These are phyloP conservation scores for Naganishia vaughanmartiniae DNA, from an alignment of 768 basidiomycete species.

Conservation along the genomic window DNA sequence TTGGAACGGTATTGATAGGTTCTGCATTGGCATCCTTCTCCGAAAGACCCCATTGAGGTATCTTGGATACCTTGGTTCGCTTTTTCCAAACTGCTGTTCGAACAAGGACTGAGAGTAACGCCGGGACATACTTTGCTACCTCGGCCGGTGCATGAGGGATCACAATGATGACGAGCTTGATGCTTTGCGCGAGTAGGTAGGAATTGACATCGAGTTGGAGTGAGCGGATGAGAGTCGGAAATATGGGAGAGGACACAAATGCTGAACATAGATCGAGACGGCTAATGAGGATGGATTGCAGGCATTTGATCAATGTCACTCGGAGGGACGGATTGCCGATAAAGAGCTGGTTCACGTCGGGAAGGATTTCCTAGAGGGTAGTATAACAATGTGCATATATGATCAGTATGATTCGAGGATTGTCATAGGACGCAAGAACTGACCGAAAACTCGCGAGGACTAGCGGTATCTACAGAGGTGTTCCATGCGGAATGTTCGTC, in stretches of 20 bases:
- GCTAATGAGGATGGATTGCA: not conserved
- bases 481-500: slow-evolving; percentile 6
- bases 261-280: not conserved
- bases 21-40: not conserved
- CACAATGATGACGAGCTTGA: slow-evolving; percentile 4
- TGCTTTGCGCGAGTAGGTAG: not conserved
- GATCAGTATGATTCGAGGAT: not conserved
- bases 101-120: not conserved
- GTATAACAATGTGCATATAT: not conserved
- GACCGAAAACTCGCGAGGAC: not conserved
- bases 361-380: not conserved
- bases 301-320: slow-evolving; percentile 8
- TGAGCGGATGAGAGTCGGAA: not conserved
- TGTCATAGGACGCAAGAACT: too few relatives aligned
- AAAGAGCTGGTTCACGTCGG: not conserved
- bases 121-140: not conserved
- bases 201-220: slow-evolving; percentile 8
- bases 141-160: slow-evolving; percentile 20
- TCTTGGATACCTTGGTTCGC: not conserved
- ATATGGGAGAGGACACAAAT: not conserved
- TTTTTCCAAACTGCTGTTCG: slow-evolving; percentile 3
- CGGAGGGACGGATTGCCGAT: slow-evolving; percentile 16
- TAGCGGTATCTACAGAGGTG: not conserved
- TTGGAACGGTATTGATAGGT: slow-evolving; percentile 11
- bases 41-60: slow-evolving; percentile 4